phyloP scores from a whole-genome alignment of 345 rosid genomes.

The Pugionium dolabratum region DNA sequence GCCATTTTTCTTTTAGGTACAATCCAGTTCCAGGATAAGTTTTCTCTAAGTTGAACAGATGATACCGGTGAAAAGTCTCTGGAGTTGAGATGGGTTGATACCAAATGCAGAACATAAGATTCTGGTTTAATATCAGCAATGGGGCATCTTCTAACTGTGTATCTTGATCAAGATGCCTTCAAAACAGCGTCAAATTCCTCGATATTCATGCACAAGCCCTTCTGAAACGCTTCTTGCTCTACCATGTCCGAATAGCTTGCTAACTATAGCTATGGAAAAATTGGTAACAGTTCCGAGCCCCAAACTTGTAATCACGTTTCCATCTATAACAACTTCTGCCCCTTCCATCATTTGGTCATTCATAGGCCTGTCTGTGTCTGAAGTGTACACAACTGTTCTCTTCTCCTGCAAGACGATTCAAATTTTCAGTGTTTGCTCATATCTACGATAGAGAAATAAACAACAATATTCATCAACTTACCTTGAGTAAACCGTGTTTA shows the following conservation, averaged over 20 bases:
- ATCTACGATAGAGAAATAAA: conserved; percentile 14
- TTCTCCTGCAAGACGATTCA: conserved; percentile 52
- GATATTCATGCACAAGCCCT: conserved; percentile 82
- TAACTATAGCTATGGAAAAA: conserved; percentile 69
- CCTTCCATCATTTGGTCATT: conserved; percentile 44
- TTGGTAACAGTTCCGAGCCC: conserved; percentile 66
- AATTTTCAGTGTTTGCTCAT: conserved; percentile 15
- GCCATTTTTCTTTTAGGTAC: conserved; percentile 17
- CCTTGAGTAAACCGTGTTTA: conserved; percentile 75
- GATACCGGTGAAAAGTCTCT: background rate
- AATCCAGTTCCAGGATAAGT: background rate
- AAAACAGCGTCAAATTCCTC: conserved; percentile 40
- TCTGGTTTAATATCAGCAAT: background rate
- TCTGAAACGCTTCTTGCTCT: conserved; percentile 89
- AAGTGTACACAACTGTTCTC: conserved; percentile 59
- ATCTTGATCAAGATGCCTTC: conserved; percentile 28
- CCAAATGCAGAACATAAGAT: background rate
- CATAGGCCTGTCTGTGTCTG: conserved; percentile 38
- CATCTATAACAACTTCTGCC: conserved; percentile 78
- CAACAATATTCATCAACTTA: conserved; percentile 20
- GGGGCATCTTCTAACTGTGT: conserved; percentile 10
- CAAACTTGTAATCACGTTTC: conserved; percentile 76
- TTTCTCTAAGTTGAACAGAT: conserved; percentile 11
- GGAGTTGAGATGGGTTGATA: conserved; percentile 3
- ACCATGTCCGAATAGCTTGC: conserved; percentile 77